Percentiles rank a stretch among this genome's conserved stretches.
These are phyloP conservation scores for Colletotrichum spinosum DNA, from an alignment of 2,329 filamentous ascomycete species.

Conservation along the genomic window DNA sequence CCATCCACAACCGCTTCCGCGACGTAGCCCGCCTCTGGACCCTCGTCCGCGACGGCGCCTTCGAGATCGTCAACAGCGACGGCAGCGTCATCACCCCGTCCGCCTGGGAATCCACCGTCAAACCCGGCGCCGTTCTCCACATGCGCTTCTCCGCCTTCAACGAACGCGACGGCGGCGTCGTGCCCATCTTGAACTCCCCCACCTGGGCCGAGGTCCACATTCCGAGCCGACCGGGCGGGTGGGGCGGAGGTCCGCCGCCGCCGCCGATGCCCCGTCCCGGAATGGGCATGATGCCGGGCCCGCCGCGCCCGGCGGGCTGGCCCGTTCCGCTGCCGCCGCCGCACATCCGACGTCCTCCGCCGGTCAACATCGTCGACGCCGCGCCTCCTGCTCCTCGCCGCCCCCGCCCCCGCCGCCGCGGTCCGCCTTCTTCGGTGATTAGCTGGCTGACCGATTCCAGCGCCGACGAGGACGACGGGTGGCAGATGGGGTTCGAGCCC, in stretches of 20 bases:
- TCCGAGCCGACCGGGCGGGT: no score
- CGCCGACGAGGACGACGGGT: conserved; percentile 1
- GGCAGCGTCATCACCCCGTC: conserved; percentile 16
- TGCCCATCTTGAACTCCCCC: not conserved
- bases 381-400: not conserved
- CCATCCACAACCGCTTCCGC: conserved; percentile 23
- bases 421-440: not conserved
- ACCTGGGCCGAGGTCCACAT: conserved; percentile 16
- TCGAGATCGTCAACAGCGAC: conserved; percentile 19
- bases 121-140: conserved; percentile 17
- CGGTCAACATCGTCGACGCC: conserved; percentile 4
- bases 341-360: not conserved
- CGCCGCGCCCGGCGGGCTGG: not conserved
- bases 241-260: not conserved
- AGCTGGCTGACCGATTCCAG: not conserved
- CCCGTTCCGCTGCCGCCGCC: not conserved
- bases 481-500: conserved; percentile 11
- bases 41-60: conserved; percentile 20
- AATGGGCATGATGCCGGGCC: not conserved
- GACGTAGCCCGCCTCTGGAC: conserved; percentile 23
- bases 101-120: conserved; percentile 27
- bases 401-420: not conserved
- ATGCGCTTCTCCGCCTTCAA: conserved; percentile 32
- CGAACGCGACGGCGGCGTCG: not conserved
- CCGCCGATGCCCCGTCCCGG: not conserved